Evolutionary conservation across 2,329 filamentous ascomycete genomes (phyloP).

Genomic region (Xylariaceae sp.): DNA sequence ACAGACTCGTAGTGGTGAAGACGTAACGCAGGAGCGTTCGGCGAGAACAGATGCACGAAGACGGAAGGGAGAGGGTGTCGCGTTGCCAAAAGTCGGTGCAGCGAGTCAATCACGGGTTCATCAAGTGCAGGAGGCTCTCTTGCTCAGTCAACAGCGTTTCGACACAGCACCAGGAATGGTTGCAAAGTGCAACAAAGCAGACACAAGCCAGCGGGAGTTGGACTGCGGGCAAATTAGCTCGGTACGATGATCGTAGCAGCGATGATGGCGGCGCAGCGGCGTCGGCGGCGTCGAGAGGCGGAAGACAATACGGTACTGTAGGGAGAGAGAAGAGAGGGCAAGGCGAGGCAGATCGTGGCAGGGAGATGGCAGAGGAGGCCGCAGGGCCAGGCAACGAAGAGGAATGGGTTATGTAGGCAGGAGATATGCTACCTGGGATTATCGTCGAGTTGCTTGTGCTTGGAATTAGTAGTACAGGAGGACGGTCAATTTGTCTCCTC

Average conservation of each 20-base stretch:
- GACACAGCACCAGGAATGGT: slow-evolving; percentile 5
- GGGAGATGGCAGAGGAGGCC: slow-evolving; percentile 6
- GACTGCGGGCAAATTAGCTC: neutral
- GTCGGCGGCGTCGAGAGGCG: neutral
- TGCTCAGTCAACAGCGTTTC: neutral
- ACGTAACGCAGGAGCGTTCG: slow-evolving; percentile 10
- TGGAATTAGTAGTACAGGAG: slow-evolving; percentile 6
- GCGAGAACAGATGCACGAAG: neutral
- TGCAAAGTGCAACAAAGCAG: neutral
- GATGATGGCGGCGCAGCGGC: neutral
- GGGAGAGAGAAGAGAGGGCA: neutral
- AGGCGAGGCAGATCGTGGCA: slow-evolving; percentile 2
- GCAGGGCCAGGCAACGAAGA: neutral
- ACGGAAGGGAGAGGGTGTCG: neutral
- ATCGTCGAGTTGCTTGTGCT: neutral
- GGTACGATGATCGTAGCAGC: neutral
- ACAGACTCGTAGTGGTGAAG: slow-evolving; percentile 2
- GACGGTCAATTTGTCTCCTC: slow-evolving; percentile 4
- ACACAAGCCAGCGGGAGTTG: neutral
- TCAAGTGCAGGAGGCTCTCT: neutral
- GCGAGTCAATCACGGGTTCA: neutral
- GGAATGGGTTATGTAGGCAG: neutral
- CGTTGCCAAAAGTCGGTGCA: slow-evolving; percentile 1
- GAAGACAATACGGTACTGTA: neutral
- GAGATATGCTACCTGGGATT: neutral